phyloP scores from a whole-genome alignment of 164 flowering plant genomes.

The Sextonia rubra region DNA sequence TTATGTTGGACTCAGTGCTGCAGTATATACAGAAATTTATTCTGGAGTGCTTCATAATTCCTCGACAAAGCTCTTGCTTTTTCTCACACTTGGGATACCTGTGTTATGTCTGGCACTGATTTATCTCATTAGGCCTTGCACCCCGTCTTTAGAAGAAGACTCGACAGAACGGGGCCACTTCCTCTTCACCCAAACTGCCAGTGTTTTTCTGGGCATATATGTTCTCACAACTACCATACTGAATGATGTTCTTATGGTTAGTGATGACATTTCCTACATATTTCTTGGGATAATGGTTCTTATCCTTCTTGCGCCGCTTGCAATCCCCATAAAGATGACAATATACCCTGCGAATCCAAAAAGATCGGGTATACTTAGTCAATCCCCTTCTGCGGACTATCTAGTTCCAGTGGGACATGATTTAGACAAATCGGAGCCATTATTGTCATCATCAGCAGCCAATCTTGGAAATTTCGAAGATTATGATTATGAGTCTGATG shows the following conservation, averaged over 20 bases:
- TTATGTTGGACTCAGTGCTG: slow-evolving; percentile 78
- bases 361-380: slow-evolving; percentile 23
- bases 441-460: slow-evolving; percentile 54
- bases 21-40: slow-evolving; percentile 77
- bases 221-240: slow-evolving; percentile 63
- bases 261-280: slow-evolving; percentile 34
- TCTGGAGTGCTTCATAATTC: slow-evolving; percentile 45
- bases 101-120: slow-evolving; percentile 53
- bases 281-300: slow-evolving; percentile 55
- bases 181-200: slow-evolving; percentile 59
- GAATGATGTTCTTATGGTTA: slow-evolving; percentile 32
- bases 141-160: slow-evolving; percentile 66
- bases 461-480: slow-evolving; percentile 49
- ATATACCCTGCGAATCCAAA: slow-evolving; percentile 34
- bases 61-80: slow-evolving; percentile 54
- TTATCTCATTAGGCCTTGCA: slow-evolving; percentile 72
- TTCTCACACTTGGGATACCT: slow-evolving; percentile 81
- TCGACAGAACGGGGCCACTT: slow-evolving; percentile 54
- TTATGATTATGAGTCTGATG: slow-evolving; percentile 46
- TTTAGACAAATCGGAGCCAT: slow-evolving; percentile 37
- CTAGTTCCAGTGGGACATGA: slow-evolving; percentile 26
- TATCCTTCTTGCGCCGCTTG: slow-evolving; percentile 78
- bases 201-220: slow-evolving; percentile 61
- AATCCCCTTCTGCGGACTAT: slow-evolving; percentile 28
- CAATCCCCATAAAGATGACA: slow-evolving; percentile 87